Base-by-base conservation (phyloP, 129 eudicot species). In the Flaveria robusta region DNA sequence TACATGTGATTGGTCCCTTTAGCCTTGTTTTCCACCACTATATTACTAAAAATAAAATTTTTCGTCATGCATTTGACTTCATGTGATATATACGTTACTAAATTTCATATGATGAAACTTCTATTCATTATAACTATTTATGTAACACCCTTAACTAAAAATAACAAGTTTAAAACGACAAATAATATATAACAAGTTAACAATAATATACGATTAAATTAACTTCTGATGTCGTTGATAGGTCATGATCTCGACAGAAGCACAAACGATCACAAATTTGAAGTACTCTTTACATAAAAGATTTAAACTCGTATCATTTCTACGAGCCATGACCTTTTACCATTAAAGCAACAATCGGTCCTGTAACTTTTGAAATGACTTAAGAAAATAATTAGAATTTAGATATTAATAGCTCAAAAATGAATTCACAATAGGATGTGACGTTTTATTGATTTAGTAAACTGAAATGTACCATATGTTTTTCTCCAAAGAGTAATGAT, bases 21-120 rank as follows among this genome's bases (percentile, higher is more conserved):
- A 8, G 9, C 58, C 50, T 64, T 75, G 64, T 29, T 75, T 75
- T 75, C 79, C 72, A 75, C 72, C 72, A 31, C 54, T 75, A 64
- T 12, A 54, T 72, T 34, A 6, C 51, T 19, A 54, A 12, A 27
- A 72, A 52, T 72, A 18, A 5, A 18, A 51, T 18, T 29, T 34
- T 12, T 18, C 39, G 9, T 50, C 47, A 22, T 52, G 34, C 60
- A 54, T 72, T 72, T 72, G 66, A 72, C 52, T 52, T 71, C 15
- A 52, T 43, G 41, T 27, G 23, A 69, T 46, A 46, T 26, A 9
- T 70, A 18, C 62, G 16, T 70, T 8, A 15, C 5, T 49, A 26
- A 46, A 24, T 4, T 59, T 24, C 23, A 9, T 56, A 56, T 22
- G 2, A 56, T 11, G 11, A 56, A 56, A 20, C 7, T 9, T 56